Percentiles rank a stretch among this genome's conserved stretches.
phyloP scores from a whole-genome alignment of 1,139 yeast genomes.

The Suhomyces atakaporum region DNA sequence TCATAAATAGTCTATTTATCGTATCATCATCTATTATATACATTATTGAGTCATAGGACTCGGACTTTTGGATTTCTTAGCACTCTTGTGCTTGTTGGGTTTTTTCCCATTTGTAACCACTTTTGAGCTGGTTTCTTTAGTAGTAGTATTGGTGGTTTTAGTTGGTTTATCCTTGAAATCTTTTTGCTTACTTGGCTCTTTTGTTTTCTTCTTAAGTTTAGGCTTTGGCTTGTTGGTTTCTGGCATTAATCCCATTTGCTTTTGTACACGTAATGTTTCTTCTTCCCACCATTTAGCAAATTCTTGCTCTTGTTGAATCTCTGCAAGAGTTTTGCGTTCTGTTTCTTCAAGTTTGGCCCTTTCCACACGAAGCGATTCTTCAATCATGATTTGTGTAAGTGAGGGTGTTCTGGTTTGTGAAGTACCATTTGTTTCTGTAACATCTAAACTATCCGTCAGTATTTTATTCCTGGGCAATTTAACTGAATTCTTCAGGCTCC shows the following conservation, averaged over 20 bases:
- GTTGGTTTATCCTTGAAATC: neutral
- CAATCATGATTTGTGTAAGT: constrained; percentile 41
- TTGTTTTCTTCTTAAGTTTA: constrained; percentile 1
- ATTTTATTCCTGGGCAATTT: neutral
- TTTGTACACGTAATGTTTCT: constrained; percentile 63
- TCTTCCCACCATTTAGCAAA: constrained; percentile 83
- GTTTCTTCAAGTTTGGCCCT: constrained; percentile 30
- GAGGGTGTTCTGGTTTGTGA: constrained; percentile 25
- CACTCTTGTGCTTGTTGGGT: constrained; percentile 1
- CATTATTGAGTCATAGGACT: constrained; percentile 5
- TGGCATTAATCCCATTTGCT: constrained; percentile 31
- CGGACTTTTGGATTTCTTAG: constrained; percentile 3
- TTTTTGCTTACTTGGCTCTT: neutral
- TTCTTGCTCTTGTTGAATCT: constrained; percentile 76
- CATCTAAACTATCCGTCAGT: neutral
- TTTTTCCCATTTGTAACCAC: neutral
- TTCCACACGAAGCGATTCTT: constrained; percentile 52
- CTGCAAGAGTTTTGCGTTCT: constrained; percentile 53
- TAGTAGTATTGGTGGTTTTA: neutral
- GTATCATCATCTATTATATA: constrained; percentile 6
- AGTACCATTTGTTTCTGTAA: no score
- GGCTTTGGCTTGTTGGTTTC: constrained; percentile 4
- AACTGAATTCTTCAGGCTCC: constrained; percentile 5
- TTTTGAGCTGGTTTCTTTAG: neutral
- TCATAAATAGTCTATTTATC: constrained; percentile 1